A percentile compares a stretch with the other conserved stretches of the same genome.
phyloP scores from a whole-genome alignment of 805 yeast species.

The Wickerhamiella alocasiicola region DNA sequence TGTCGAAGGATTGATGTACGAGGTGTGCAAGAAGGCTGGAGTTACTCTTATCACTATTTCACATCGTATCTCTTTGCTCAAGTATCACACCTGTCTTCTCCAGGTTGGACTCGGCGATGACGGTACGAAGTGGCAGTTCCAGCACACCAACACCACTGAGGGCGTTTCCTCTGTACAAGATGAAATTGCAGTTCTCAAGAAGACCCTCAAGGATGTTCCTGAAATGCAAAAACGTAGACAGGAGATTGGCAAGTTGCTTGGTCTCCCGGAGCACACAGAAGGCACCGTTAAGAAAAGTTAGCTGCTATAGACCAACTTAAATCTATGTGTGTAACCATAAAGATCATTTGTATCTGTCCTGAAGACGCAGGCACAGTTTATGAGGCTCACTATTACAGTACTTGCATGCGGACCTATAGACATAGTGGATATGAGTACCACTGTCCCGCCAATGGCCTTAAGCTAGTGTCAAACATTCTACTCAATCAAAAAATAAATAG shows the following conservation, averaged over 20 bases:
- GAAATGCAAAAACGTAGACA: slow-evolving; percentile 47
- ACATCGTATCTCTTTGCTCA: slow-evolving; percentile 71
- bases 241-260: slow-evolving; percentile 35
- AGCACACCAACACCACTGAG: slow-evolving; percentile 52
- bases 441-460: no score
- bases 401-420: no score
- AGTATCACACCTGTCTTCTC: slow-evolving; percentile 68
- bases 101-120: slow-evolving; percentile 49
- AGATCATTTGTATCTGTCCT: no score
- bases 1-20: slow-evolving; percentile 78
- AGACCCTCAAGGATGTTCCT: slow-evolving; percentile 46
- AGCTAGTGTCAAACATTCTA: no score
- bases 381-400: no score
- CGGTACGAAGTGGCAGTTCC: slow-evolving; percentile 40
- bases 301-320: no score
- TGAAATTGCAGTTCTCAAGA: slow-evolving; percentile 57
- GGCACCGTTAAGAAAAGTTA: slow-evolving; percentile 6
- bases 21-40: slow-evolving; percentile 50
- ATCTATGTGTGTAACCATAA: no score
- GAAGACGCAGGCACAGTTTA: no score
- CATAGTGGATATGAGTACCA: no score
- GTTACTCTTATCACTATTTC: slow-evolving; percentile 72
- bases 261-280: slow-evolving; percentile 6
- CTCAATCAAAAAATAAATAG: no score
- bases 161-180: slow-evolving; percentile 57